Evolutionary conservation across 2,329 filamentous ascomycete species (phyloP).

Genomic region (Alternaria rosae): DNA sequence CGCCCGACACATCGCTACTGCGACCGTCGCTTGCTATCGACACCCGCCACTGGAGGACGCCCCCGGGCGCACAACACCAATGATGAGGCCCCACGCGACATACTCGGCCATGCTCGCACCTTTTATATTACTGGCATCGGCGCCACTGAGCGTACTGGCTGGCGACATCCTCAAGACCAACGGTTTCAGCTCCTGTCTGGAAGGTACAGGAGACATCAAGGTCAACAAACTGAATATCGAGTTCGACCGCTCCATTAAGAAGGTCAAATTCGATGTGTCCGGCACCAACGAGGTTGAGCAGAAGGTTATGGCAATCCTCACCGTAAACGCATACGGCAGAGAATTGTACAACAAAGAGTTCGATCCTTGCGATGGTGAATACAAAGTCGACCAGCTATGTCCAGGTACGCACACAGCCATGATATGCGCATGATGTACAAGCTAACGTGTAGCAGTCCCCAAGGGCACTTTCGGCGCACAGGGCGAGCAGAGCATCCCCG

Average conservation of each 20-base stretch:
- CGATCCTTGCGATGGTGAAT: constrained; percentile 77
- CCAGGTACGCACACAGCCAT: constrained; percentile 66
- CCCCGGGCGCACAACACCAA: constrained; percentile 37
- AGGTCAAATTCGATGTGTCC: constrained; percentile 80
- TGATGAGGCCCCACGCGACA: constrained; percentile 46
- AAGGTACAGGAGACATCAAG: constrained; percentile 64
- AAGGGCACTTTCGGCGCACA: constrained; percentile 74
- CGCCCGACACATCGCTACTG: neutral
- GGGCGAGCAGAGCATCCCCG: constrained; percentile 75
- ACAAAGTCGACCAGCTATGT: constrained; percentile 77
- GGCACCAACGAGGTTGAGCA: constrained; percentile 77
- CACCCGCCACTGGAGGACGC: constrained; percentile 28
- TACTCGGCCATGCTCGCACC: constrained; percentile 49
- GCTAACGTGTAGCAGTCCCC: constrained; percentile 65
- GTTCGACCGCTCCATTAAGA: constrained; percentile 78
- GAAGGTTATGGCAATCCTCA: constrained; percentile 79
- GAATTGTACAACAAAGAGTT: constrained; percentile 81
- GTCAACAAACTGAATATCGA: constrained; percentile 78
- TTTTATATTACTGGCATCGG: constrained; percentile 48
- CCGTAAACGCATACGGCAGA: constrained; percentile 84
- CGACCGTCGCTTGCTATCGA: constrained; percentile 19
- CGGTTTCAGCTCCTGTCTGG: constrained; percentile 78
- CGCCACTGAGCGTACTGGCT: constrained; percentile 63
- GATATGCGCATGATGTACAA: neutral
- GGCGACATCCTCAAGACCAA: constrained; percentile 78